Conservation (phyloP, 2,329 filamentous ascomycete genomes). For the Domatiomyces globalis region DNA sequence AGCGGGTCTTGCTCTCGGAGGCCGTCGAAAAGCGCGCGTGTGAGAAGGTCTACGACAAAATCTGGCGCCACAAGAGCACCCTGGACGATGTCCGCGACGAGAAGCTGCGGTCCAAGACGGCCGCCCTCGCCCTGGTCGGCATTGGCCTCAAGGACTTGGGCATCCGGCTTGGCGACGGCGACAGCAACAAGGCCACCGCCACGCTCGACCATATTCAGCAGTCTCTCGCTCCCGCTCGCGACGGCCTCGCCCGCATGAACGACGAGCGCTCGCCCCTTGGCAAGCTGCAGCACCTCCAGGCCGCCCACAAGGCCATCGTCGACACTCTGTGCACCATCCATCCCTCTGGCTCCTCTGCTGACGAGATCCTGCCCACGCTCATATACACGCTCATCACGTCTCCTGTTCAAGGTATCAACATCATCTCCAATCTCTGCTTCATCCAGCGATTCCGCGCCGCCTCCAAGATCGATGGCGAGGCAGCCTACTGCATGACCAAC, state of each 20-base stretch:
- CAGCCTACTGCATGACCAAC: constrained; percentile 91
- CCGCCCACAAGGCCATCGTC: constrained; percentile 85
- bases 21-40: constrained; percentile 77
- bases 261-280: constrained; percentile 76
- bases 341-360: constrained; percentile 69
- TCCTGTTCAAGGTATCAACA: constrained; percentile 68
- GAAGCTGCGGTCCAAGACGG: constrained; percentile 85
- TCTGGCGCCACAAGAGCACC: constrained; percentile 82
- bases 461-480: constrained; percentile 77
- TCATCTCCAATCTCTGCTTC: constrained; percentile 89
- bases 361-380: constrained; percentile 91
- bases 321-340: constrained; percentile 59
- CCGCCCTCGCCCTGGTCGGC: constrained; percentile 76
- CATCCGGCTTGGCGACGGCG: constrained; percentile 50
- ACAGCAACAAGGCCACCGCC: constrained; percentile 36
- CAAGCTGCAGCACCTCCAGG: constrained; percentile 77
- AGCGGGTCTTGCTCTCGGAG: constrained; percentile 67
- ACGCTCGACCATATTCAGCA: constrained; percentile 53
- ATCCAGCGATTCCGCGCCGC: constrained; percentile 82
- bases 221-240: constrained; percentile 56
- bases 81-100: constrained; percentile 92
- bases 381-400: constrained; percentile 93
- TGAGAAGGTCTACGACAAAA: constrained; percentile 70
- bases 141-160: constrained; percentile 78
- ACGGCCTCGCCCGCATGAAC: constrained; percentile 67